Conservation (phyloP, 2,329 filamentous ascomycete genomes). For the Lasiodiplodia theobromae region DNA sequence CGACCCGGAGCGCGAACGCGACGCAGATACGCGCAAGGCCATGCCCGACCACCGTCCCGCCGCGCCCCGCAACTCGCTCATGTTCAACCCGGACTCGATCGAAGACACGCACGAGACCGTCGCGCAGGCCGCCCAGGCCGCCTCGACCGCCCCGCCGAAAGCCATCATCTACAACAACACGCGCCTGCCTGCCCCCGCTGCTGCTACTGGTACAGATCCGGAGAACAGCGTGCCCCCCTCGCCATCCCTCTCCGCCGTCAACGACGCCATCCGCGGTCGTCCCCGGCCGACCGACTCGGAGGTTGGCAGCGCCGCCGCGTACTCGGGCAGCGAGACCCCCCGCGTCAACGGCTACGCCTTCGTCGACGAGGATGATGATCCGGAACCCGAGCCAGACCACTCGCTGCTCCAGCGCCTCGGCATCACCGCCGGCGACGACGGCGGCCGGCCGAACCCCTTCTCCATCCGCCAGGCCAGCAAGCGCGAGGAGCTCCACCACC, state of each 20-base stretch:
- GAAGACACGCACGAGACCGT: slow-evolving; percentile 65
- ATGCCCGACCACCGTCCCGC: slow-evolving; percentile 77
- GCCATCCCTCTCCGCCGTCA: slow-evolving; percentile 81
- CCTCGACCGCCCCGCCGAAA: slow-evolving; percentile 78
- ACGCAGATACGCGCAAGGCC: slow-evolving; percentile 75
- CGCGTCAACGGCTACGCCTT: slow-evolving; percentile 93
- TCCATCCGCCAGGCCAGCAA: slow-evolving; percentile 75
- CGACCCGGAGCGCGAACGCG: slow-evolving; percentile 44
- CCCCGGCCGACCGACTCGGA: slow-evolving; percentile 52
- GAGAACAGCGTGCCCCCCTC: slow-evolving; percentile 66
- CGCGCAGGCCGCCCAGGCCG: slow-evolving; percentile 71
- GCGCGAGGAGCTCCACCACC: slow-evolving; percentile 82
- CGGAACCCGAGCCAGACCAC: slow-evolving; percentile 63
- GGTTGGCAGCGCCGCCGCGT: slow-evolving; percentile 35
- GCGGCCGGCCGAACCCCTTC: slow-evolving; percentile 69
- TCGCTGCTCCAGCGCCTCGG: slow-evolving; percentile 82
- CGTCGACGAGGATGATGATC: slow-evolving; percentile 59
- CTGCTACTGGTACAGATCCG: slow-evolving; percentile 31
- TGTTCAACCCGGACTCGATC: slow-evolving; percentile 78
- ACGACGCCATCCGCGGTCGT: slow-evolving; percentile 82
- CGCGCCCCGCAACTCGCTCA: slow-evolving; percentile 80
- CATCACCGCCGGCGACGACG: slow-evolving; percentile 15
- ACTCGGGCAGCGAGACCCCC: slow-evolving; percentile 78
- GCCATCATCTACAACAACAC: slow-evolving; percentile 84
- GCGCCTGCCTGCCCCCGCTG: slow-evolving; percentile 65